Evolutionary conservation across 164 flowering plant genomes (phyloP).

Genomic region (Aristolochia fimbriata): DNA sequence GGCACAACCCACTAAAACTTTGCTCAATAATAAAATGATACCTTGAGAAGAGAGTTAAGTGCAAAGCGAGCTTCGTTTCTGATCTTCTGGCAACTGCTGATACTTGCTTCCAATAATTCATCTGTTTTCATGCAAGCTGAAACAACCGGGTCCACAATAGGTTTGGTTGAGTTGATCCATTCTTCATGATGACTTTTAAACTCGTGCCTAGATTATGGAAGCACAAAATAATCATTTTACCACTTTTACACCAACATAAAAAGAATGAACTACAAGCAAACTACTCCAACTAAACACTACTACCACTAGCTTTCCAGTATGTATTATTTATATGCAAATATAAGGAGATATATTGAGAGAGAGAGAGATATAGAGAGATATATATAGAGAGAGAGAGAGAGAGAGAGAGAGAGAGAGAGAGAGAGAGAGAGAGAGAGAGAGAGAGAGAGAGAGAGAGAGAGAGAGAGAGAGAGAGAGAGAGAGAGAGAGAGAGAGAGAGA

Average conservation of each 20-base stretch:
- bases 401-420: neutral
- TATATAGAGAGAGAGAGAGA: neutral
- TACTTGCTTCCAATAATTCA: constrained; percentile 31
- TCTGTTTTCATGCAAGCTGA: constrained; percentile 24
- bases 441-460: neutral
- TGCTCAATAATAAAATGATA: constrained; percentile 10
- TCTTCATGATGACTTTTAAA: constrained; percentile 60
- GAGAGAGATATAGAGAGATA: neutral
- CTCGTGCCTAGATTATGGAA: constrained; percentile 45
- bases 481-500: neutral
- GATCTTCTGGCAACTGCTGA: constrained; percentile 31
- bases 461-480: neutral
- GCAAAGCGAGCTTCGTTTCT: constrained; percentile 61
- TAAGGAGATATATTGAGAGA: too few relatives aligned
- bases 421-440: neutral
- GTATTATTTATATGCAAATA: too few relatives aligned
- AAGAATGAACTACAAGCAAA: too few relatives aligned
- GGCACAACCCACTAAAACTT: too few relatives aligned
- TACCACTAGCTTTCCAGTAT: too few relatives aligned
- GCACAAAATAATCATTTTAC: neutral
- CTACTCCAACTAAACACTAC: too few relatives aligned
- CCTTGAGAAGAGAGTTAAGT: constrained; percentile 64
- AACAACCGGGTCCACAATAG: constrained; percentile 37
- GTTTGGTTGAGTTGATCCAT: constrained; percentile 59
- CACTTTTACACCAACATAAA: too few relatives aligned